These are phyloP conservation scores for Pascua sp. DNA, from an alignment of 1,284 basidiomycete genomes.

Conservation along the genomic window DNA sequence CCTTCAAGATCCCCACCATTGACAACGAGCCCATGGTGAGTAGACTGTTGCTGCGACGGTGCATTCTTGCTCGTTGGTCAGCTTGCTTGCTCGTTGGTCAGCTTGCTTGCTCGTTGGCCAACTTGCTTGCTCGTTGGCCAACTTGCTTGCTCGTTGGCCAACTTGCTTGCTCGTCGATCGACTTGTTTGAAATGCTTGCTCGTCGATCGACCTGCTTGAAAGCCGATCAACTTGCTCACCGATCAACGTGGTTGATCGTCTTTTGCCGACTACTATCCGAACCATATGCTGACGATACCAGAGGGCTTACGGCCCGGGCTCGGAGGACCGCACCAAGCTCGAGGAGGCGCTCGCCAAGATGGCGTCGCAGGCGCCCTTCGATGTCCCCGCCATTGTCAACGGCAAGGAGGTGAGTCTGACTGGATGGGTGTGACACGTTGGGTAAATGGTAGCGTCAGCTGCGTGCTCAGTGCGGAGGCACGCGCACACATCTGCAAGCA, in stretches of 20 bases:
- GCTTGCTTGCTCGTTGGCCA: too few species aligned
- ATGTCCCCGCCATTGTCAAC: slow-evolving; percentile 89
- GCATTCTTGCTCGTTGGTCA: too few species aligned
- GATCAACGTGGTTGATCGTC: not conserved
- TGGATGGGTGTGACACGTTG: too few species aligned
- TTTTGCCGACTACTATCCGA: not conserved
- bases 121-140: too few species aligned
- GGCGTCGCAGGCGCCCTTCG: slow-evolving; percentile 76
- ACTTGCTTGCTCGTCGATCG: too few species aligned
- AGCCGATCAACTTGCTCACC: too few species aligned
- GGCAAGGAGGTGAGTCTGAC: slow-evolving; percentile 68
- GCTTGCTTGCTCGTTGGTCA: too few species aligned
- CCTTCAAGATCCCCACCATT: slow-evolving; percentile 75
- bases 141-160: too few species aligned
- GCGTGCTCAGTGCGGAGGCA: too few species aligned
- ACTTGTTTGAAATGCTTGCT: too few species aligned
- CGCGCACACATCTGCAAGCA: not conserved
- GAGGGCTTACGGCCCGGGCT: slow-evolving; percentile 71
- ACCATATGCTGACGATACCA: slow-evolving; percentile 10
- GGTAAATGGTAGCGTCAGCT: too few species aligned
- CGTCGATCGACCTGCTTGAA: too few species aligned
- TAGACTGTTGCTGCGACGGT: slow-evolving; percentile 11
- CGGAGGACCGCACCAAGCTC: slow-evolving; percentile 72
- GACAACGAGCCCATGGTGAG: slow-evolving; percentile 90
- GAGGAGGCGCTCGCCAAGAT: slow-evolving; percentile 74